These are phyloP conservation scores for Penicillium odoratum DNA, from an alignment of 495 filamentous ascomycete species.

Conservation along the genomic window DNA sequence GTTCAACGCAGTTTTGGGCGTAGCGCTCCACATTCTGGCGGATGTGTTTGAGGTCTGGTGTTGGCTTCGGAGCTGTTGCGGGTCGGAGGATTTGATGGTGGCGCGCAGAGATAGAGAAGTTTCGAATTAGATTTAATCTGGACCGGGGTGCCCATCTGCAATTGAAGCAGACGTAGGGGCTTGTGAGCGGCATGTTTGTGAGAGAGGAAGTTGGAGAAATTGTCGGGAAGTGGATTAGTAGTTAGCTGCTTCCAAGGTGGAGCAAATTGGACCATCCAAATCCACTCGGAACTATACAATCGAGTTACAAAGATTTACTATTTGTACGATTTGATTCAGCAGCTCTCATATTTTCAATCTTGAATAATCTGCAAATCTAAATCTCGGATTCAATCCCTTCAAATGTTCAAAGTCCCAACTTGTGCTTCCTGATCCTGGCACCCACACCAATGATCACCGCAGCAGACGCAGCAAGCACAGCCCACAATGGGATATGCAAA, in stretches of 20 bases:
- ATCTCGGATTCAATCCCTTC: not conserved
- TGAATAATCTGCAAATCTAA: not conserved
- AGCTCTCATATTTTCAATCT: too few species aligned
- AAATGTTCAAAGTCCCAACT: slow-evolving; percentile 62
- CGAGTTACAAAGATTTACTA: too few species aligned
- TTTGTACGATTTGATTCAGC: too few species aligned
- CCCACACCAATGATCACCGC: slow-evolving; percentile 67
- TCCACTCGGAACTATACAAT: not conserved
- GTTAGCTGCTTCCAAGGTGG: not conserved
- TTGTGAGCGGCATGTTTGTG: slow-evolving; percentile 26
- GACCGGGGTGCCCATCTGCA: slow-evolving; percentile 29
- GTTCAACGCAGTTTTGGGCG: slow-evolving; percentile 74
- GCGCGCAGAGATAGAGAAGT: slow-evolving; percentile 31
- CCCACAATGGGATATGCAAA: slow-evolving; percentile 72
- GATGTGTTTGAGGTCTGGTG: slow-evolving; percentile 84
- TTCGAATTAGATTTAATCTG: slow-evolving; percentile 18
- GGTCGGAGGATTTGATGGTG: slow-evolving; percentile 47
- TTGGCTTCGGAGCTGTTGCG: slow-evolving; percentile 76
- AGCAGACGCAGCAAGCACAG: slow-evolving; percentile 57
- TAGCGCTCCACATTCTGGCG: slow-evolving; percentile 77
- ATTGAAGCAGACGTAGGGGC: slow-evolving; percentile 40
- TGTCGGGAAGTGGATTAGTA: slow-evolving; percentile 11
- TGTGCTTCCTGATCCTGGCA: slow-evolving; percentile 78
- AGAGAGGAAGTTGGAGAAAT: slow-evolving; percentile 8
- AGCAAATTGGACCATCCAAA: not conserved